A percentile compares a stretch with the other conserved stretches of the same genome.
These are phyloP conservation scores for Taiozyma sp. DNA, from an alignment of 1,139 yeast species.

Conservation along the genomic window DNA sequence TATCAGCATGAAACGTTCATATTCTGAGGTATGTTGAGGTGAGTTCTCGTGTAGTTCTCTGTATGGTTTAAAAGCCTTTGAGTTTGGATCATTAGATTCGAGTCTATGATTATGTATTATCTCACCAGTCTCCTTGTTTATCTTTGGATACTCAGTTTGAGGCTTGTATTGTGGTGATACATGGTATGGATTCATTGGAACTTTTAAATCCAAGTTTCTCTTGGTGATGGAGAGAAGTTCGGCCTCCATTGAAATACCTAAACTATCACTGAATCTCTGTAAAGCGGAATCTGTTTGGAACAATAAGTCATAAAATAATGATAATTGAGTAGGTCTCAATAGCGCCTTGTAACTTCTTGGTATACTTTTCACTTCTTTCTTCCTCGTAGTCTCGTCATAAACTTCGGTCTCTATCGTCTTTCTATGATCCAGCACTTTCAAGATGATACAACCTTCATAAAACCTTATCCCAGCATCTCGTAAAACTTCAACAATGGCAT, in stretches of 20 bases:
- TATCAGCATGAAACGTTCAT: conserved; percentile 80
- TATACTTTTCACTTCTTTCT: conserved; percentile 28
- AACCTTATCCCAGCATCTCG: conserved; percentile 79
- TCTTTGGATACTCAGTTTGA: conserved; percentile 39
- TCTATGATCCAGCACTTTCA: conserved; percentile 76
- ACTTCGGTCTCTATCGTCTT: conserved; percentile 12
- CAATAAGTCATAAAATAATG: conserved; percentile 79
- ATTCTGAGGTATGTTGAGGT: conserved; percentile 77
- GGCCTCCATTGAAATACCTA: conserved; percentile 74
- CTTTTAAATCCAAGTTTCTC: conserved; percentile 68
- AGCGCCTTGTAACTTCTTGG: conserved; percentile 76
- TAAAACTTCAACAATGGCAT: conserved; percentile 82
- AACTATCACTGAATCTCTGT: conserved; percentile 66
- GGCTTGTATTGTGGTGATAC: conserved; percentile 40
- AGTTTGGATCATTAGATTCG: conserved; percentile 38
- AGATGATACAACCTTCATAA: conserved; percentile 84
- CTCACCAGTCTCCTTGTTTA: conserved; percentile 36
- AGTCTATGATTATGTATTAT: conserved; percentile 43
- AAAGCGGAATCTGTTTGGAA: conserved; percentile 74
- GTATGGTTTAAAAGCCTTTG: conserved; percentile 36
- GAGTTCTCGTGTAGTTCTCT: conserved; percentile 54
- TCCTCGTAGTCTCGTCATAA: conserved; percentile 8
- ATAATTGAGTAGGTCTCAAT: conserved; percentile 72
- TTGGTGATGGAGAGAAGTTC: conserved; percentile 76
- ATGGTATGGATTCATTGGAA: conserved; percentile 62